A percentile compares a stretch with the other conserved stretches of the same genome.
Evolutionary conservation across 1,284 basidiomycete species (phyloP).

Genomic region (Golubevia sp.): DNA sequence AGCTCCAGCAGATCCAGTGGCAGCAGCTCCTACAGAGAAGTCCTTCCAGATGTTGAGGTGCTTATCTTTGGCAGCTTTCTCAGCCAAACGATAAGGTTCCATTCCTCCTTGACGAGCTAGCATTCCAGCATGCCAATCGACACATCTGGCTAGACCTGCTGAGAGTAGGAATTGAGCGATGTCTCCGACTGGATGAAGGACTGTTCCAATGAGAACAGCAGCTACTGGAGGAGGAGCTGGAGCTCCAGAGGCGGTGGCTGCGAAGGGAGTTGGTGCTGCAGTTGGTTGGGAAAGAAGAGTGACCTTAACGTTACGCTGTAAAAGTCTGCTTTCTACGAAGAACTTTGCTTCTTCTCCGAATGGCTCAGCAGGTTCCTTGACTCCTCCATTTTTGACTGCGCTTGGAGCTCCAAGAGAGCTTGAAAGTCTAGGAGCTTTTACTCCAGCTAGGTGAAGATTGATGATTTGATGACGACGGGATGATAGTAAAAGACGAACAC

Average conservation of each 20-base stretch:
- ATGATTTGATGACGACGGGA: conserved; percentile 84
- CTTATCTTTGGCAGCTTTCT: conserved; percentile 82
- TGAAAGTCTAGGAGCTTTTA: conserved; percentile 43
- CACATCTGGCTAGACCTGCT: conserved; percentile 84
- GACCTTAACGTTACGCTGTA: conserved; percentile 86
- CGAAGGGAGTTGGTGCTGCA: conserved; percentile 72
- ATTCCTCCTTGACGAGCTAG: conserved; percentile 68
- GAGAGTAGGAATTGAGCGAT: conserved; percentile 86
- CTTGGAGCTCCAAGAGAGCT: conserved; percentile 38
- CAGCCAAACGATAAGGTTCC: conserved; percentile 75
- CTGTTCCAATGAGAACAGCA: conserved; percentile 85
- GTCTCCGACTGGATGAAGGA: conserved; percentile 90
- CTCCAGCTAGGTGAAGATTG: conserved; percentile 65
- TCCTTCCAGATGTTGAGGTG: conserved; percentile 78
- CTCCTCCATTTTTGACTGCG: conserved; percentile 19
- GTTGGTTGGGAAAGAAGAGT: conserved; percentile 84
- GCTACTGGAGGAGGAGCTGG: conserved; percentile 65
- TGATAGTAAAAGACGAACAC: conserved; percentile 83
- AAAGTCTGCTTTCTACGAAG: conserved; percentile 88
- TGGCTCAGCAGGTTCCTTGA: conserved; percentile 15
- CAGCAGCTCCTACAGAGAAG: conserved; percentile 49
- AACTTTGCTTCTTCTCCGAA: conserved; percentile 76
- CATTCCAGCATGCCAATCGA: conserved; percentile 98
- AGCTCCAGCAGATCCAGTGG: conserved; percentile 8
- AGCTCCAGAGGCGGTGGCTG: conserved; percentile 66